Evolutionary conservation across 352 stramenopile species (phyloP).

Genomic region (Pythium sukuiense): DNA sequence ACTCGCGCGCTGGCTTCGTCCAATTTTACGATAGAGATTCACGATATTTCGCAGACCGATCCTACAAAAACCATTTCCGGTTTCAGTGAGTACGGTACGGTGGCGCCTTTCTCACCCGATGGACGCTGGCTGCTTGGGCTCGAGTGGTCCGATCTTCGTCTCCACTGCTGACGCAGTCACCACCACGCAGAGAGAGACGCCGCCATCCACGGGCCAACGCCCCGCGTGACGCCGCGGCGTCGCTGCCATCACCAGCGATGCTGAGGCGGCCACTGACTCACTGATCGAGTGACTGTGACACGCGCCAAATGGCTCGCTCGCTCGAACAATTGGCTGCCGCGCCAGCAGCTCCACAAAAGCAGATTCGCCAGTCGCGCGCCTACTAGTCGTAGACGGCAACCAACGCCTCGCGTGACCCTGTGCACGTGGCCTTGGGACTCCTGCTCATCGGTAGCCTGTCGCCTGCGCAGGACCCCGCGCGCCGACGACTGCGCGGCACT

Average conservation of each 20-base stretch:
- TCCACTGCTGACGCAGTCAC: not conserved
- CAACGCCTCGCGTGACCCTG: constrained; percentile 1
- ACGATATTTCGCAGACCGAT: not conserved
- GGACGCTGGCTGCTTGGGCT: not conserved
- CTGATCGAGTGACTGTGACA: not conserved
- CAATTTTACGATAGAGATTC: not conserved
- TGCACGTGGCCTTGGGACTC: not conserved
- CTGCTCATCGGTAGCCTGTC: constrained; percentile 4
- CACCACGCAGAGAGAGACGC: not conserved
- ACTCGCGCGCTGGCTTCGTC: not conserved
- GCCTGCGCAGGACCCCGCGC: not conserved
- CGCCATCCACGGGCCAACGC: not conserved
- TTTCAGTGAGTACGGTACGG: not conserved
- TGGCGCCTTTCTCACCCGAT: not conserved
- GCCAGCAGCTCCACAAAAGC: not conserved
- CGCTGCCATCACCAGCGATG: not conserved
- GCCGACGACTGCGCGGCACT: constrained; percentile 37
- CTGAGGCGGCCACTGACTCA: too few relatives aligned
- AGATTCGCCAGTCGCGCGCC: constrained; percentile 2
- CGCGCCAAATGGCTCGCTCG: not conserved
- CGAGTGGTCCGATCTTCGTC: not conserved
- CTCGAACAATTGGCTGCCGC: not conserved
- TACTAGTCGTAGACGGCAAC: not conserved
- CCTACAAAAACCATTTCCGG: not conserved
- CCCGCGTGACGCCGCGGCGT: not conserved